Evolutionary conservation across 192 early-diverging fungal species (phyloP).

Genomic region (Dimargaris verticillata): DNA sequence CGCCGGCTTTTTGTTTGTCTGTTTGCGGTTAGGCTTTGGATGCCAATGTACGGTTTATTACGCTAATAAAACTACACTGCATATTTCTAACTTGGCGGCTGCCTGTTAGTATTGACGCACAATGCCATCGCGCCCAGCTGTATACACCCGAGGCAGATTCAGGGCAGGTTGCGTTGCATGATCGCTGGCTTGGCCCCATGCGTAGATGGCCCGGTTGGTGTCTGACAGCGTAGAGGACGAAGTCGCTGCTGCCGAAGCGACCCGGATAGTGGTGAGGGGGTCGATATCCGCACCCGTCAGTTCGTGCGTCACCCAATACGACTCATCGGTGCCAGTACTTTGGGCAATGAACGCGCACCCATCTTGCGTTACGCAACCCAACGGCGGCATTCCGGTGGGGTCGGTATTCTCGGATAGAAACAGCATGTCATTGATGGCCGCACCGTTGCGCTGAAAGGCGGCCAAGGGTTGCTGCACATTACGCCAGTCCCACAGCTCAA

Average conservation of each 20-base stretch:
- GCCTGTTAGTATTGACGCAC: no score
- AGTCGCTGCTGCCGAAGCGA: neutral
- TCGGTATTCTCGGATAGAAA: neutral
- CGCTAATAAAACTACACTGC: no score
- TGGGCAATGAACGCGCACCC: neutral
- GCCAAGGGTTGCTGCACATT: neutral
- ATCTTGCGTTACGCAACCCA: neutral
- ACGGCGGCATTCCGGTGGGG: no score
- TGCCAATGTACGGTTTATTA: no score
- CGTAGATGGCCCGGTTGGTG: no score
- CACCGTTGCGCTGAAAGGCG: neutral
- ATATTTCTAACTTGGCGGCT: no score
- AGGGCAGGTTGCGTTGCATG: no score
- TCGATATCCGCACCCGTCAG: slow-evolving; percentile 10
- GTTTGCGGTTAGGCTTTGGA: no score
- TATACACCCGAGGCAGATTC: no score
- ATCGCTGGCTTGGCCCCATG: no score
- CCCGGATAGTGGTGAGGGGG: neutral
- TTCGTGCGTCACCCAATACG: slow-evolving; percentile 3
- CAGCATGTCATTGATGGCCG: slow-evolving; percentile 3
- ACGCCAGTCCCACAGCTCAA: neutral
- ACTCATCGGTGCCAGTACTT: neutral
- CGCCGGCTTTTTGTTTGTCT: no score
- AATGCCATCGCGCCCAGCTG: no score
- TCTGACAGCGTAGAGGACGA: neutral